Evolutionary conservation across 176 grass and related monocot genomes (phyloP).

Genomic region (Tuctoria greenei): DNA sequence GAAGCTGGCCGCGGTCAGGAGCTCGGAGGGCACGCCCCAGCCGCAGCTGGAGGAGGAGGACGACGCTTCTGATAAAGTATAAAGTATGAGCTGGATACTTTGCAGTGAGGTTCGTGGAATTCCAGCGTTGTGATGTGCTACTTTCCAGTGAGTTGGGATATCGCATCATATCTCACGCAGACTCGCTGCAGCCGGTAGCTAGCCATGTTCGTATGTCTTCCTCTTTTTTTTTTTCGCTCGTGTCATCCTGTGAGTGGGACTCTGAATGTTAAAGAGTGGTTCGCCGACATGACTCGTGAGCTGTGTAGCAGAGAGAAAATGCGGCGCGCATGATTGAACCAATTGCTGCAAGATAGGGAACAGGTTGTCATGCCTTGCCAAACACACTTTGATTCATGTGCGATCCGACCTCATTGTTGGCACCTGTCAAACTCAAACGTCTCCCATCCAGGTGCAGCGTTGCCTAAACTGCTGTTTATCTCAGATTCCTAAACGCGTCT

Average conservation of each 20-base stretch:
- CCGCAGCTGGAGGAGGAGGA: constrained; percentile 11
- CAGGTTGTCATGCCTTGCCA: not conserved
- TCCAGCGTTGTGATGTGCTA: not conserved
- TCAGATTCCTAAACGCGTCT: not conserved
- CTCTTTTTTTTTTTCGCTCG: not conserved
- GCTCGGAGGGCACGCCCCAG: constrained; percentile 19
- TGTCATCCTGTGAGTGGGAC: not conserved
- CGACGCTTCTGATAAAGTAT: constrained; percentile 63
- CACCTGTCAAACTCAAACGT: not conserved
- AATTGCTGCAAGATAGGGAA: constrained; percentile 6
- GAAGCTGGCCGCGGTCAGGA: constrained; percentile 42
- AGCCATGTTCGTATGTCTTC: not conserved
- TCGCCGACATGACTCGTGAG: not conserved
- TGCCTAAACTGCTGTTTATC: not conserved
- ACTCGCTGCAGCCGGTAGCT: not conserved
- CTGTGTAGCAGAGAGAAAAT: constrained; percentile 7
- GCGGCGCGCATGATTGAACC: not conserved
- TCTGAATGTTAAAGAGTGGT: not conserved
- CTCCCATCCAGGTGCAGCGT: not conserved
- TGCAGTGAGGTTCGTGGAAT: constrained; percentile 8
- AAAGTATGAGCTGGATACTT: constrained; percentile 47
- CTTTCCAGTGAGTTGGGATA: not conserved
- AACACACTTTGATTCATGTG: not conserved
- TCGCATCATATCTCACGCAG: not conserved
- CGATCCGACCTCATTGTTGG: constrained; percentile 1